phyloP scores from a whole-genome alignment of 768 basidiomycete species.

The Russula compacta region DNA sequence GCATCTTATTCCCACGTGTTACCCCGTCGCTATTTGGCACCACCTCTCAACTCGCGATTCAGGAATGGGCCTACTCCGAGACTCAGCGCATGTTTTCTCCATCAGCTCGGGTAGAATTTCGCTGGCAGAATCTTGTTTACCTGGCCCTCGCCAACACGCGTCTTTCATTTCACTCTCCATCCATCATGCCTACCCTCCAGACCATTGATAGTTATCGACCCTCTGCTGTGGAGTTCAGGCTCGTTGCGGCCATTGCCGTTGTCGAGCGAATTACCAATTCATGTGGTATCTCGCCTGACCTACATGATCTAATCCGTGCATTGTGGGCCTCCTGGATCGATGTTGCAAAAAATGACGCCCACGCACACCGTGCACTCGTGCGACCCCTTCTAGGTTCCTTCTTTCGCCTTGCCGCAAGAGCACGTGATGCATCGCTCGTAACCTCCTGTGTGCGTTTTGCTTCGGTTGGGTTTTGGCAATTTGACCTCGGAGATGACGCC shows the following conservation, averaged over 20 bases:
- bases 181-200: not conserved
- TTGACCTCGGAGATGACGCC: slow-evolving; percentile 15
- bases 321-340: slow-evolving; percentile 38
- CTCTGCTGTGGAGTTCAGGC: slow-evolving; percentile 11
- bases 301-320: slow-evolving; percentile 12
- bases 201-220: not conserved
- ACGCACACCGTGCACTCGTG: slow-evolving; percentile 15
- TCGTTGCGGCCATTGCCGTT: slow-evolving; percentile 14
- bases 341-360: slow-evolving; percentile 8
- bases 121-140: slow-evolving; percentile 18
- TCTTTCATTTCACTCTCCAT: not conserved
- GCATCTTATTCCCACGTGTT: slow-evolving; percentile 15
- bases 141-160: slow-evolving; percentile 16
- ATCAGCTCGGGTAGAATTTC: not conserved
- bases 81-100: slow-evolving; percentile 13
- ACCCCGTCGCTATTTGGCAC: not conserved
- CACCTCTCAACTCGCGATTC: slow-evolving; percentile 13
- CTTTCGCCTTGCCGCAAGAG: slow-evolving; percentile 35
- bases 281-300: not conserved
- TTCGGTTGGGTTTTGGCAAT: slow-evolving; percentile 20
- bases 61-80: slow-evolving; percentile 13
- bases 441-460: slow-evolving; percentile 15
- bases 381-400: slow-evolving; percentile 36
- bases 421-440: slow-evolving; percentile 23
- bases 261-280: slow-evolving; percentile 5